Evolutionary conservation across 768 basidiomycete genomes (phyloP), one percentile per base, ranked within the genome.

Genomic region (Russula compacta): DNA sequence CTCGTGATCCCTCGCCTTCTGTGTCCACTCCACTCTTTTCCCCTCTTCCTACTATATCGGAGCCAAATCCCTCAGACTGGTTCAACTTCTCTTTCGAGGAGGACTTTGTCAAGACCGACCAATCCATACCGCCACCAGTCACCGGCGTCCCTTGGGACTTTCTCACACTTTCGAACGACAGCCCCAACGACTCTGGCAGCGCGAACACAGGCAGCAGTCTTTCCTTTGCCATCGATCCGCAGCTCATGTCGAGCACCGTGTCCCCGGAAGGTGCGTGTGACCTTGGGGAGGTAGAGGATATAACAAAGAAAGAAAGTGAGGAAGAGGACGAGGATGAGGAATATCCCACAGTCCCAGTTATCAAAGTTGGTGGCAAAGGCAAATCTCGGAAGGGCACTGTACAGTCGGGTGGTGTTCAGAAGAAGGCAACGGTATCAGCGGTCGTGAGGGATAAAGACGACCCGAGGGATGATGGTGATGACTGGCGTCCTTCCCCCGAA

Each of bases 401-500:
- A 50, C 80, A 83, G 53, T 82, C 83, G 1, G 89, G 89, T 2
- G 89, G 89, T 17, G 73, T 92, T 54, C 78, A 77, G 56, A 92
- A 92, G 74, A 81, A 83, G 38, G 67, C 75, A 2, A 58, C 72
- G 17, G 42, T 71, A 55, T 60, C 71, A 5, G 69, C 74, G 2
- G 70, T 71, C 19, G 74, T 74, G 55, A 74, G 75, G 63, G 75
- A 76, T 62, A 65, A 63, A 11, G 79, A 80, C 46, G 79, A 82
- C 11, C 79, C 82, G 47, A 81, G 81, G 29, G 60, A 61, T 6
- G 75, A 86, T 7, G 81, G 86, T 9, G 87, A 86, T 50, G 88
- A 92, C 65, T 92, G 90, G 88, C 81, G 90, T 56, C 92, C 91
- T 3, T 82, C 84, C 9, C 88, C 93, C 0, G 95, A 97, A 67